Conservation (phyloP, 495 filamentous ascomycete genomes). For the Xylaria acuta region DNA sequence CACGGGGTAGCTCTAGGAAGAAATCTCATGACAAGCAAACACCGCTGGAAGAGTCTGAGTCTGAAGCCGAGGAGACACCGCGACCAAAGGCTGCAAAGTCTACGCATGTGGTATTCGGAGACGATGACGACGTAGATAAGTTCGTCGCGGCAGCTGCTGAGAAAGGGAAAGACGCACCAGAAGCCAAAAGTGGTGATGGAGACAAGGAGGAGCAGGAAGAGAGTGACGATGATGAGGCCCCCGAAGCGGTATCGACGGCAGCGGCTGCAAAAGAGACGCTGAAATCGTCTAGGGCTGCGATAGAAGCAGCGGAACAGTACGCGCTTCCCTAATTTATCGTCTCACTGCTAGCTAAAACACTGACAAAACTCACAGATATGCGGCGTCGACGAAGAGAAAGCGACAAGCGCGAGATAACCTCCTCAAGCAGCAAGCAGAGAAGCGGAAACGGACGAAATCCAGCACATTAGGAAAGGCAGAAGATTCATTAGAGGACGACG, state of each 20-base stretch:
- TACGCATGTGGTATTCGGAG: constrained; percentile 40
- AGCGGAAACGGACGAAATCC: constrained; percentile 40
- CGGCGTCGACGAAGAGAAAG: constrained; percentile 50
- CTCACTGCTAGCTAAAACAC: neutral
- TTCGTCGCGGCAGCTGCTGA: constrained; percentile 35
- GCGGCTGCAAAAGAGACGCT: constrained; percentile 42
- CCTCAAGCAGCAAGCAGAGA: constrained; percentile 53
- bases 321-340: neutral
- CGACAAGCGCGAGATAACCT: constrained; percentile 54
- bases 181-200: constrained; percentile 9
- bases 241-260: constrained; percentile 53
- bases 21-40: constrained; percentile 26
- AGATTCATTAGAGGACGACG: constrained; percentile 2
- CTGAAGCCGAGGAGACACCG: constrained; percentile 27
- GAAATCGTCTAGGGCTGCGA: constrained; percentile 45
- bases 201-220: constrained; percentile 40
- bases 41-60: neutral
- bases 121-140: constrained; percentile 44
- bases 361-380: constrained; percentile 42
- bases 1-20: constrained; percentile 25
- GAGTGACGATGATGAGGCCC: constrained; percentile 49
- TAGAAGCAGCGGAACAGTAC: constrained; percentile 52
- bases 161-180: constrained; percentile 15
- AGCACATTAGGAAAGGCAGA: constrained; percentile 20
- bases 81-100: constrained; percentile 33